Conservation (phyloP, 2,329 filamentous ascomycete genomes). For the Colletotrichum sp. region DNA sequence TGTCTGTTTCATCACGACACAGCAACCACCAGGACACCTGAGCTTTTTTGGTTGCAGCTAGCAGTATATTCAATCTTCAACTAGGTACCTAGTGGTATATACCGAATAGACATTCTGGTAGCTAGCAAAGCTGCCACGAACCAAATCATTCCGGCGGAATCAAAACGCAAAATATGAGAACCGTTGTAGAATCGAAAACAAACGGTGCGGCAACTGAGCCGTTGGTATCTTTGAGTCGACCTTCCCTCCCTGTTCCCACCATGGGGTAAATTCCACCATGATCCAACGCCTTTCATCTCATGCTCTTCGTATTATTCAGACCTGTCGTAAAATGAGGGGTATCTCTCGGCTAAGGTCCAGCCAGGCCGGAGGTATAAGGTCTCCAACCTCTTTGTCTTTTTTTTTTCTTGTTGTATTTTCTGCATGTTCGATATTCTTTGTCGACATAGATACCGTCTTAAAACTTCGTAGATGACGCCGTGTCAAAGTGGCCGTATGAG, state of each 20-base stretch:
- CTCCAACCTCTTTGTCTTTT: not conserved
- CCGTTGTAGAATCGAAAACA: constrained; percentile 16
- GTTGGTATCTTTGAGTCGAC: constrained; percentile 18
- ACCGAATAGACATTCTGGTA: constrained; percentile 2
- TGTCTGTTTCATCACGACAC: not conserved
- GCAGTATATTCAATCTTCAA: constrained; percentile 10
- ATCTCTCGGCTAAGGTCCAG: constrained; percentile 24
- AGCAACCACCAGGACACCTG: not conserved
- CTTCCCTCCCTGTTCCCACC: not conserved
- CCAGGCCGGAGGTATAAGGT: constrained; percentile 16
- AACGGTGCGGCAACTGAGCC: constrained; percentile 15
- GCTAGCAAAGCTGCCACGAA: not conserved
- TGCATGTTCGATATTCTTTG: not conserved
- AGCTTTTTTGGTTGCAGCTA: not conserved
- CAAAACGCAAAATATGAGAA: constrained; percentile 8
- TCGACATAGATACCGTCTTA: not conserved
- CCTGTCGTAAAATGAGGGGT: constrained; percentile 21
- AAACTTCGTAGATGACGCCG: constrained; percentile 15
- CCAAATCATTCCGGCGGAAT: not conserved
- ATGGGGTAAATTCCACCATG: not conserved
- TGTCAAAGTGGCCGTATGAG: constrained; percentile 39
- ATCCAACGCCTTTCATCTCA: constrained; percentile 3
- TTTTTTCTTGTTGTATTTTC: not conserved
- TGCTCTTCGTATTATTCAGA: constrained; percentile 9
- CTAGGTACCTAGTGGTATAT: constrained; percentile 8